Evolutionary conservation across 495 filamentous ascomycete species (phyloP).

Genomic region (Amniculicola lignicola): DNA sequence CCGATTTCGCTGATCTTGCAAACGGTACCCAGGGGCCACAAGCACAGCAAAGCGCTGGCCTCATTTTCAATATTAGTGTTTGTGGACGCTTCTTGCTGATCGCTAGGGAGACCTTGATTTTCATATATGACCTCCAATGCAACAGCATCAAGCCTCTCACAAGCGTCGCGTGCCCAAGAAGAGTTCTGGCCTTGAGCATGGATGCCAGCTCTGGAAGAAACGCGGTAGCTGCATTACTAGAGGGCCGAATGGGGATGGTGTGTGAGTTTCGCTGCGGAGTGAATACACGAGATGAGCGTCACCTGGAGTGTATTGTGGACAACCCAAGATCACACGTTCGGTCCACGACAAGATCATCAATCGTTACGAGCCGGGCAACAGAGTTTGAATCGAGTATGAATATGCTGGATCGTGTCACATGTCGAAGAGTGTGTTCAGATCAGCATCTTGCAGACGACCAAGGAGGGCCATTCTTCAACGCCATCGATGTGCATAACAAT

Average conservation of each 20-base stretch:
- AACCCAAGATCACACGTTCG: neutral
- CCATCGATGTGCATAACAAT: conserved; percentile 19
- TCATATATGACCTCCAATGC: conserved; percentile 56
- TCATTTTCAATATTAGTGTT: conserved; percentile 54
- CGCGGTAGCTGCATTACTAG: conserved; percentile 60
- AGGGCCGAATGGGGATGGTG: conserved; percentile 61
- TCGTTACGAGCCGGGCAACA: conserved; percentile 5
- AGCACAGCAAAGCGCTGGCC: conserved; percentile 27
- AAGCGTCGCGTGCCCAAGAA: conserved; percentile 57
- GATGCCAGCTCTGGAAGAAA: conserved; percentile 58
- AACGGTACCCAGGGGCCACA: conserved; percentile 29
- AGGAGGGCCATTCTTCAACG: conserved; percentile 3
- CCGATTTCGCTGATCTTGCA: conserved; percentile 42
- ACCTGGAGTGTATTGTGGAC: neutral
- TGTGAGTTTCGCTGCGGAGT: conserved; percentile 46
- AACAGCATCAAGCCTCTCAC: conserved; percentile 48
- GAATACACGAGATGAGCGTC: neutral
- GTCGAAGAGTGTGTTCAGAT: neutral
- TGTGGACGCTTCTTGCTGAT: conserved; percentile 61
- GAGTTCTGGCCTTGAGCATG: conserved; percentile 61
- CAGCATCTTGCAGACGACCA: neutral
- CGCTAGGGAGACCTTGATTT: conserved; percentile 56
- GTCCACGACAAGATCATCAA: conserved; percentile 1
- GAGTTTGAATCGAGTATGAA: neutral
- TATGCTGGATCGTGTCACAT: neutral